Conservation (phyloP, 1,284 basidiomycete genomes). For the Coniophora puteana region DNA sequence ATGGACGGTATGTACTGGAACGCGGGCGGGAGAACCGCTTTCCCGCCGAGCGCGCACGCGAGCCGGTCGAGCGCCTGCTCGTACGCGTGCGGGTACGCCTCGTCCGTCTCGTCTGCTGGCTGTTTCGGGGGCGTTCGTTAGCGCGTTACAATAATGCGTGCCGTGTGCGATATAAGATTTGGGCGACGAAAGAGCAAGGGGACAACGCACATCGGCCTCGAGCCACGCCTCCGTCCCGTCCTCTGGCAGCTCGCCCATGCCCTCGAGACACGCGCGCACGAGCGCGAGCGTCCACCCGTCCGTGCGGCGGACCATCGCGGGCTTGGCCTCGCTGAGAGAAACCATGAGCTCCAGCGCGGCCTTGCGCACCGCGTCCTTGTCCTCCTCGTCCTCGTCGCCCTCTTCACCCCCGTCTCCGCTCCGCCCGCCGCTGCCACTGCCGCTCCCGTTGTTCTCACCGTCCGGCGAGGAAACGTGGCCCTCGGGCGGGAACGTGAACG, state of each 20-base stretch:
- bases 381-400: conserved; percentile 42
- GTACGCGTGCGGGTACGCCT: conserved; percentile 68
- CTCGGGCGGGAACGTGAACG: conserved; percentile 60
- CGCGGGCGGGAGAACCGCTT: conserved; percentile 66
- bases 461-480: conserved; percentile 15
- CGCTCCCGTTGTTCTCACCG: conserved; percentile 21
- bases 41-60: conserved; percentile 71
- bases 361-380: conserved; percentile 55
- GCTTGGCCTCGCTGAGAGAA: conserved; percentile 63
- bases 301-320: conserved; percentile 61
- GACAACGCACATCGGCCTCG: conserved; percentile 62
- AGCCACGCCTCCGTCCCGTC: conserved; percentile 63
- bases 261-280: conserved; percentile 71
- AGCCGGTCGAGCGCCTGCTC: conserved; percentile 78
- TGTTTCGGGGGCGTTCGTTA: too few species aligned
- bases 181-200: conserved; percentile 2
- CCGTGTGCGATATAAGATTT: conserved; percentile 6
- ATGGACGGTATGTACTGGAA: conserved; percentile 79
- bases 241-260: conserved; percentile 74
- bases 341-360: conserved; percentile 77
- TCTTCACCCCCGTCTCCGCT: conserved; percentile 22
- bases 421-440: too few species aligned
- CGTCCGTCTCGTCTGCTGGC: conserved; percentile 65
- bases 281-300: conserved; percentile 66
- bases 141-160: not conserved